Evolutionary conservation across 345 rosid species (phyloP).

Genomic region (Eucalyptus erythrocorys): DNA sequence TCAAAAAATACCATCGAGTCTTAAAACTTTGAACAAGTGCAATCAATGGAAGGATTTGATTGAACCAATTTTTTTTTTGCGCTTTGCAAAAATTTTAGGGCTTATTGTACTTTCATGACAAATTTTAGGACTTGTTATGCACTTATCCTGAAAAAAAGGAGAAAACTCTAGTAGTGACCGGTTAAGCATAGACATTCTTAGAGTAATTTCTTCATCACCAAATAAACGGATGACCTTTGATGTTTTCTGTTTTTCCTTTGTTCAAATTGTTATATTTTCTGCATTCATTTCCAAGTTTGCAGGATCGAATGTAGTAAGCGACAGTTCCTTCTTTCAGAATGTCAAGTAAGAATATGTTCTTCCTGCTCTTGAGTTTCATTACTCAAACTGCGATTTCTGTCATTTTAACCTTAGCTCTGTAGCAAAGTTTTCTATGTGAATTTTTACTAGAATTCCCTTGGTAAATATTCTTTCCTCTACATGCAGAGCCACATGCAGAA

Average conservation of each 20-base stretch:
- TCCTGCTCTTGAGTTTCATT: background rate
- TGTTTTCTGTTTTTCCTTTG: background rate
- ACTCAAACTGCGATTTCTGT: background rate
- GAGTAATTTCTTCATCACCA: background rate
- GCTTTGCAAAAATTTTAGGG: background rate
- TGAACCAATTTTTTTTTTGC: background rate
- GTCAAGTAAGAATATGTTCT: slow-evolving; percentile 48
- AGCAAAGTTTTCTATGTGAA: background rate
- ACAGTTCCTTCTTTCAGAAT: slow-evolving; percentile 34
- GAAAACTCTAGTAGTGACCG: background rate
- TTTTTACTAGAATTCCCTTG: background rate
- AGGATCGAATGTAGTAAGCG: slow-evolving; percentile 42
- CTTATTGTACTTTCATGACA: background rate
- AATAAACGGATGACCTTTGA: background rate
- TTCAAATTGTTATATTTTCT: slow-evolving; percentile 1
- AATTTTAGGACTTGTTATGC: background rate
- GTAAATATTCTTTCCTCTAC: background rate
- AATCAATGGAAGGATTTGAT: background rate
- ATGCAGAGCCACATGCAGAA: slow-evolving; percentile 27
- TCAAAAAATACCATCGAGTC: too few species aligned
- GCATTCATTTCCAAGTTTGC: slow-evolving; percentile 31
- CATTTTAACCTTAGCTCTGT: background rate
- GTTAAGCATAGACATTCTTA: background rate
- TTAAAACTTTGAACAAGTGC: background rate
- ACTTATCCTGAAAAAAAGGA: background rate